A percentile compares a stretch with the other conserved stretches of the same genome.
Evolutionary conservation across 768 basidiomycete genomes (phyloP).

Genomic region (Boletales sp.): DNA sequence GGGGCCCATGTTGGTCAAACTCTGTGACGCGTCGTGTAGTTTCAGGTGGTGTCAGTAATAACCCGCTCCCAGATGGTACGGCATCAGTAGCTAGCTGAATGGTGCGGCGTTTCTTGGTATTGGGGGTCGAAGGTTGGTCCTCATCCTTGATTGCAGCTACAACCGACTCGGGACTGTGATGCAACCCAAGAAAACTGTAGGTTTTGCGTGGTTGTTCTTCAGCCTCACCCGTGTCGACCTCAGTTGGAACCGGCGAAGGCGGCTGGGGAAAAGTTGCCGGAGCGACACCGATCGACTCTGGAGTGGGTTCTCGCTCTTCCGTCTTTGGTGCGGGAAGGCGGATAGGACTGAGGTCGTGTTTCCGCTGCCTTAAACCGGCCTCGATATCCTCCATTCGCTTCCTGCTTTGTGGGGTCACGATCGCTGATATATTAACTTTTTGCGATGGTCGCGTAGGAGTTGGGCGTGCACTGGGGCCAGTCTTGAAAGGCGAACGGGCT

Average conservation of each 20-base stretch:
- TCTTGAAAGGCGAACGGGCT: background rate
- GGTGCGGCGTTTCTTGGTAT: conserved; percentile 21
- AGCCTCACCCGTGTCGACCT: conserved; percentile 17
- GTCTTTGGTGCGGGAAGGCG: conserved; percentile 3
- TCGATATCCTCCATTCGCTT: conserved; percentile 15
- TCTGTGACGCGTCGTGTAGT: conserved; percentile 14
- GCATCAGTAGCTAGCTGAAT: background rate
- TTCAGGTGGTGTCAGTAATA: conserved; percentile 26
- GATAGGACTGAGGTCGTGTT: conserved; percentile 8
- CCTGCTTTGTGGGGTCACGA: conserved; percentile 4
- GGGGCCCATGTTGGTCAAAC: background rate
- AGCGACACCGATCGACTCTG: background rate
- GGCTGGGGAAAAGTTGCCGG: conserved; percentile 12
- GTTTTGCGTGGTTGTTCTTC: conserved; percentile 9
- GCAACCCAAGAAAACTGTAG: conserved; percentile 25
- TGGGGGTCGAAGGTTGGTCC: conserved; percentile 22
- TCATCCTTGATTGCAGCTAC: conserved; percentile 7
- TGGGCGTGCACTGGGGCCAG: background rate
- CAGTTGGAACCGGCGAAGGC: conserved; percentile 25
- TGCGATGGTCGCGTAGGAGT: background rate
- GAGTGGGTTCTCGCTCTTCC: conserved; percentile 2
- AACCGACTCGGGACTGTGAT: conserved; percentile 9
- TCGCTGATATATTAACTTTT: background rate
- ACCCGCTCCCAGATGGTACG: background rate
- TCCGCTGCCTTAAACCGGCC: conserved; percentile 15